phyloP scores from a whole-genome alignment of 2,329 filamentous ascomycete genomes.

The Penicillium brasilianum region DNA sequence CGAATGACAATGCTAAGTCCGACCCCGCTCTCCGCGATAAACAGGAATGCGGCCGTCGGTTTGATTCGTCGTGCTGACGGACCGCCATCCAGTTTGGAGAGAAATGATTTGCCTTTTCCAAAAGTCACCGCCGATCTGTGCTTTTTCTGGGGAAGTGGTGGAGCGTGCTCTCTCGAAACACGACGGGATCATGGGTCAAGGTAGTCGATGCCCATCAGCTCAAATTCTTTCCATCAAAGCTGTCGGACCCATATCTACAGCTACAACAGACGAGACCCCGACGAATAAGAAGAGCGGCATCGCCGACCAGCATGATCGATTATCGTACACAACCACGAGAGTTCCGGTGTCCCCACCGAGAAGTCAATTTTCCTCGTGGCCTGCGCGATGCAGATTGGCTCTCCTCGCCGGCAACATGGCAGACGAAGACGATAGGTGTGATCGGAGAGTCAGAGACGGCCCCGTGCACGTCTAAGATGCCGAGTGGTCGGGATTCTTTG shows the following conservation, averaged over 20 bases:
- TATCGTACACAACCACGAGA: not conserved
- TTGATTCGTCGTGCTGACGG: not conserved
- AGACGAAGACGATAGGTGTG: not conserved
- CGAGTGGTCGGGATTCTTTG: not conserved
- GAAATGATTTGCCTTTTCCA: not conserved
- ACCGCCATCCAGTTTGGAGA: not conserved
- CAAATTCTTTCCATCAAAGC: not conserved
- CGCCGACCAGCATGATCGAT: not conserved
- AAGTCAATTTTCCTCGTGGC: constrained; percentile 2
- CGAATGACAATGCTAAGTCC: not conserved
- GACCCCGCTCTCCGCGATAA: constrained; percentile 2
- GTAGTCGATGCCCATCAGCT: not conserved
- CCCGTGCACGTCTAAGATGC: not conserved
- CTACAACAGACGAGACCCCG: not conserved
- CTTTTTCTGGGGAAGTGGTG: not conserved
- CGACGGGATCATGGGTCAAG: not conserved
- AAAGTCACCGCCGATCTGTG: not conserved
- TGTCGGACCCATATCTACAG: not conserved
- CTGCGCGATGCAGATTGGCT: constrained; percentile 9
- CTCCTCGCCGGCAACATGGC: not conserved
- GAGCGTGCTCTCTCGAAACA: not conserved
- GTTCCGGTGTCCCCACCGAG: not conserved
- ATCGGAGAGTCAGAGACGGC: not conserved
- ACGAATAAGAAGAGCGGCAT: not conserved
- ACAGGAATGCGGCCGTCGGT: not conserved